These are phyloP conservation scores for Apiotrichum gracile DNA, from an alignment of 1,284 basidiomycete genomes.

Conservation along the genomic window DNA sequence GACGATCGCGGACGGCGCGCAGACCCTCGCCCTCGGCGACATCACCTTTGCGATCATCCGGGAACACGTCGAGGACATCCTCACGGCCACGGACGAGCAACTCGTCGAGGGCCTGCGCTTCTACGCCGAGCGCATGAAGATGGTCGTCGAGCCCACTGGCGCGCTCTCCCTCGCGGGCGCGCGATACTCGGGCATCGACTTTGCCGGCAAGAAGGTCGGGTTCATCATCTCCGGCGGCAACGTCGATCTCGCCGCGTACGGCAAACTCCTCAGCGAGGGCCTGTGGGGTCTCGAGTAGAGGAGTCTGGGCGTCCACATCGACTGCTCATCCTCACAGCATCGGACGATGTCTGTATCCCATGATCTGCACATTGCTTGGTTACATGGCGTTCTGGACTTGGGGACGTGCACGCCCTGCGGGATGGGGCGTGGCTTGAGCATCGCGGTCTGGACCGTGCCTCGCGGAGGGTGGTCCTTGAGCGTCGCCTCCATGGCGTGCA, in stretches of 20 bases:
- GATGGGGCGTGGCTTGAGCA: no score
- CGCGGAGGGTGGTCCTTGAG: no score
- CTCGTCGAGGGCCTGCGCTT: constrained; percentile 98
- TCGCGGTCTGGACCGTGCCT: no score
- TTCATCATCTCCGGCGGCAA: constrained; percentile 95
- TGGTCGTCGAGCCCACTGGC: constrained; percentile 96
- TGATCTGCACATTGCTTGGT: no score
- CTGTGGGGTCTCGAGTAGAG: not conserved
- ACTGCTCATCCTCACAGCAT: no score
- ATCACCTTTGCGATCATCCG: constrained; percentile 90
- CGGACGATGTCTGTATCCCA: no score
- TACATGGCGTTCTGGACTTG: no score
- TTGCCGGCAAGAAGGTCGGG: constrained; percentile 82
- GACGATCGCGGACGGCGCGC: constrained; percentile 94
- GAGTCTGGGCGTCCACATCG: no score
- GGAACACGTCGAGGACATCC: constrained; percentile 71
- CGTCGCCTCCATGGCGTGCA: no score
- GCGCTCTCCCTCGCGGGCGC: constrained; percentile 83
- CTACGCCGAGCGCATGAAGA: constrained; percentile 78
- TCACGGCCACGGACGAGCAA: constrained; percentile 90
- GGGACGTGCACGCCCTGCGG: no score
- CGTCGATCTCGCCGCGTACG: constrained; percentile 94
- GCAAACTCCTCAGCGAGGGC: constrained; percentile 90
- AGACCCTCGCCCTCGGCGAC: constrained; percentile 91
- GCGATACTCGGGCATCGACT: constrained; percentile 76